Percentiles rank a stretch among this genome's conserved stretches.
Conservation (phyloP, 2,329 filamentous ascomycete genomes). For the Aspergillus pseudoterreus region DNA sequence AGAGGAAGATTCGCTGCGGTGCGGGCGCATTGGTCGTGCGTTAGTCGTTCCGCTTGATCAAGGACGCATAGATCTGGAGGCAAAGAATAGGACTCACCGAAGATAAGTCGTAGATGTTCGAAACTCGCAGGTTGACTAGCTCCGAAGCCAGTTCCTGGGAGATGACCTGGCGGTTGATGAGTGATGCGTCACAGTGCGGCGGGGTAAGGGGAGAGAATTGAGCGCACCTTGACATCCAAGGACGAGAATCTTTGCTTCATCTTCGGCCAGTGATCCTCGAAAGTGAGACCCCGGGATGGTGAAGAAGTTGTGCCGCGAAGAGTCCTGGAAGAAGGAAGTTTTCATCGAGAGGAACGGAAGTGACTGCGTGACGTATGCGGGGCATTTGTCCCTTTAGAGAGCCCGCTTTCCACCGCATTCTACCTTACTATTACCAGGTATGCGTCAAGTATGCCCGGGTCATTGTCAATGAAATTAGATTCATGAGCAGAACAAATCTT, state of each 20-base stretch:
- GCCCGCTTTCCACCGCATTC: conserved; percentile 9
- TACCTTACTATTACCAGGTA: not conserved
- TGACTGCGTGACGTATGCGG: conserved; percentile 36
- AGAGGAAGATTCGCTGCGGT: conserved; percentile 74
- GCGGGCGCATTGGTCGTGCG: not conserved
- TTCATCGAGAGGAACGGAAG: conserved; percentile 13
- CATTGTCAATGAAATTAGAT: no score
- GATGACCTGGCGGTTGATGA: conserved; percentile 65
- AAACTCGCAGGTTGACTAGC: conserved; percentile 74
- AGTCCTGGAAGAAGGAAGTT: conserved; percentile 6
- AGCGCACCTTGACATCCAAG: conserved; percentile 52
- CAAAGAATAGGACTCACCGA: conserved; percentile 48
- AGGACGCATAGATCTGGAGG: not conserved
- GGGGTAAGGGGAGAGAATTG: not conserved
- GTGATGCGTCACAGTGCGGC: not conserved
- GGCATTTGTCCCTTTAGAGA: conserved; percentile 17
- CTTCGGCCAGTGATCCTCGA: conserved; percentile 11
- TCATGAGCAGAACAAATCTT: no score
- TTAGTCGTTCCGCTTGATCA: conserved; percentile 2
- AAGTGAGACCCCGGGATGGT: not conserved
- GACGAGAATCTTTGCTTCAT: conserved; percentile 61
- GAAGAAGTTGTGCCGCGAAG: not conserved
- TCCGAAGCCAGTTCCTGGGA: conserved; percentile 81
- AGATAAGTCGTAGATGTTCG: conserved; percentile 94
- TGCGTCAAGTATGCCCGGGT: no score